Base-by-base conservation (phyloP, 2,329 filamentous ascomycete genomes). In the Penicillium glabrum region DNA sequence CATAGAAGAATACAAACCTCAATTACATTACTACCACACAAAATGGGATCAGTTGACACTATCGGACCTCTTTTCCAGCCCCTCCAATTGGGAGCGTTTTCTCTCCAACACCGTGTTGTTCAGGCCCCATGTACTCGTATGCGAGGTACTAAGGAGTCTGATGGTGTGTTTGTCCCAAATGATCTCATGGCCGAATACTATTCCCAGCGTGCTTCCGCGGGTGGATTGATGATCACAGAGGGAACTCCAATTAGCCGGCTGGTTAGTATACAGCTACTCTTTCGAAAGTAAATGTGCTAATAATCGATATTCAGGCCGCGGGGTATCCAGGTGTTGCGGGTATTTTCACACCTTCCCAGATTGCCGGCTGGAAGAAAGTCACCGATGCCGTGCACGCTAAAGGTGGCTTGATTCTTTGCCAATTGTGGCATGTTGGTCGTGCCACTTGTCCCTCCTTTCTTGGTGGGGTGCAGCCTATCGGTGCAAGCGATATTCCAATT, bases 381-480 rank as follows among this genome's bases (percentile, higher is more conserved):
- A 70, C 67, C n/a, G 63, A 68, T 46, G 70, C 68, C 0, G 69
- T 75, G 5, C 71, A 75, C 46, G 60, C 64, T 4, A 70, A 71
- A 27, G 70, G 69, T 0, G 69, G 56, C 5, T 64, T 61, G 33
- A 72, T 74, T 27, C 67, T 66, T 41, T 70, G 67, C 53, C 73
- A 76, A 39, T 56, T 76, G 2, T 75, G 72, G 72, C 69, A 72
- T 45, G 68, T 70, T n/a, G 72, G 72, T 13, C 68, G 72, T 0
- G 70, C 70, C 0, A 77, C 77, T 3, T 71, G 75, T 6, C 71
- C 76, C 0, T 71, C 72, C 0, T 74, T 78, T 49, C 69, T 75
- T 2, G 70, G 66, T 29, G 75, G 74, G 14, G 54, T 62, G 16
- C 55, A 62, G 9, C 49, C 62, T n/a, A 23, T 73, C 16, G 57